A percentile compares a stretch with the other conserved stretches of the same genome.
Evolutionary conservation across 257 asterid genomes (phyloP).

Genomic region (Nicotiana sylvestris): DNA sequence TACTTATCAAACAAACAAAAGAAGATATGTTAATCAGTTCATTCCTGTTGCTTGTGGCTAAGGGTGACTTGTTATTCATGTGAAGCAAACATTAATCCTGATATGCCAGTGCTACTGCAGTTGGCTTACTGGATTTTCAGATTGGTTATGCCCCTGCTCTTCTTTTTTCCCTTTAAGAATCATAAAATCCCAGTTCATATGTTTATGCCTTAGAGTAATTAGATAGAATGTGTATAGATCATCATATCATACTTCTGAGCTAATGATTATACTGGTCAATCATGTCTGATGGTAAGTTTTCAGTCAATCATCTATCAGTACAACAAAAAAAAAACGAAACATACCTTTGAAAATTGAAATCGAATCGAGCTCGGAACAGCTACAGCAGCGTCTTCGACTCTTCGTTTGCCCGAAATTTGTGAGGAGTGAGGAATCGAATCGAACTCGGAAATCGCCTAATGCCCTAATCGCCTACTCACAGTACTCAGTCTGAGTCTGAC

Average conservation of each 20-base stretch:
- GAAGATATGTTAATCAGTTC: not conserved
- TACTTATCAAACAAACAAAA: not conserved
- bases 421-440: no score
- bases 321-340: no score
- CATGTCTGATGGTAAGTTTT: not conserved
- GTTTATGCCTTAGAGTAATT: not conserved
- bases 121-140: not conserved
- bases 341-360: no score
- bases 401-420: no score
- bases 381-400: no score
- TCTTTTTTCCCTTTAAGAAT: not conserved
- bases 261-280: not conserved
- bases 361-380: no score
- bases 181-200: not conserved
- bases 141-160: not conserved
- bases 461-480: no score
- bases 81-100: not conserved
- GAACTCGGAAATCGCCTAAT: no score
- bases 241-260: not conserved
- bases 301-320: no score
- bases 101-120: not conserved
- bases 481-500: no score
- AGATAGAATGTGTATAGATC: not conserved
- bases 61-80: not conserved
- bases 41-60: not conserved